Percentiles rank a stretch among this genome's conserved stretches.
Evolutionary conservation across 2,329 filamentous ascomycete genomes (phyloP).

Genomic region (Botryotinia calthae): DNA sequence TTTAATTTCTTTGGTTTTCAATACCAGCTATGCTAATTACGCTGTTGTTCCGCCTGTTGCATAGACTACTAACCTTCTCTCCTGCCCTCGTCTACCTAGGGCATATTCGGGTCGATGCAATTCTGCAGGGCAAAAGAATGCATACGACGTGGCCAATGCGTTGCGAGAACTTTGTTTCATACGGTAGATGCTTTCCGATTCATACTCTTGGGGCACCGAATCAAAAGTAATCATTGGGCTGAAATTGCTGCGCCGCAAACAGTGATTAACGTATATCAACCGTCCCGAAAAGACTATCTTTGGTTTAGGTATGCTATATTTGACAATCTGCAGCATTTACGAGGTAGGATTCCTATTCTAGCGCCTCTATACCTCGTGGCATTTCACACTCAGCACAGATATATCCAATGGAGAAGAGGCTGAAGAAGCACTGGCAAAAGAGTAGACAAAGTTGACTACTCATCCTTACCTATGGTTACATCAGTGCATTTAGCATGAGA

Average conservation of each 20-base stretch:
- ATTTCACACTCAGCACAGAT: not conserved
- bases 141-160: conserved; percentile 17
- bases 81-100: not conserved
- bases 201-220: not conserved
- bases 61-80: not conserved
- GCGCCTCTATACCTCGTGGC: not conserved
- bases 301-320: not conserved
- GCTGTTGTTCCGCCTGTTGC: not conserved
- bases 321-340: not conserved
- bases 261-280: not conserved
- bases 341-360: not conserved
- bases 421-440: conserved; percentile 3
- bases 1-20: conserved; percentile 1
- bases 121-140: conserved; percentile 12
- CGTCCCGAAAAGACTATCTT: not conserved
- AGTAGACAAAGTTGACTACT: conserved; percentile 18
- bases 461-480: conserved; percentile 7
- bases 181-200: not conserved
- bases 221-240: conserved; percentile 3
- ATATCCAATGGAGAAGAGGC: not conserved
- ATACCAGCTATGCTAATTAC: not conserved
- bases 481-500: conserved; percentile 11
- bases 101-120: not conserved
- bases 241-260: conserved; percentile 10
- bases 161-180: conserved; percentile 13